Evolutionary conservation across 805 yeast genomes (phyloP), one percentile per base, ranked within the genome.

Genomic region (Suhomyces tanzawaensis): DNA sequence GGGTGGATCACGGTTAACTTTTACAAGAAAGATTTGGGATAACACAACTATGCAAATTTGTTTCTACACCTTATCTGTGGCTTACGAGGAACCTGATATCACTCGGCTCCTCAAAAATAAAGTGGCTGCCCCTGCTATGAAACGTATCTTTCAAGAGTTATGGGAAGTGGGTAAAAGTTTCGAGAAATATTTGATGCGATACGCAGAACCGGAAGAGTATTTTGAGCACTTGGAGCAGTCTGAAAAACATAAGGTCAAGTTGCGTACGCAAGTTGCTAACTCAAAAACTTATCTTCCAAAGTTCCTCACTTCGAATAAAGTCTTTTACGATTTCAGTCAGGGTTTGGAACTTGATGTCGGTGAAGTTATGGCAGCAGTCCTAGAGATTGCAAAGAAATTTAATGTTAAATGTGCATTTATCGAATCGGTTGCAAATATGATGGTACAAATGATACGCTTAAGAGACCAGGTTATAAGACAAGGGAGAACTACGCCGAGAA

Each of bases 321-420:
- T 39, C 4, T 41, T 45, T 13, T 50, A 45, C 26, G 44, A 47
- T 29, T 47, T 41, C 28, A 39, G 42, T 14, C 42, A 40, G 22
- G 48, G 48, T n/a, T 34, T 30, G n/a, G 42, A 40, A 25, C 24
- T 37, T 14, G 32, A 37, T 28, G 36, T 42, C 5, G 23, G 37
- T 9, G 7, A 9, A 5, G 7, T 13, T 14, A 25, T 24, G 4
- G 30, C 18, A 16, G 19, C 19, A 13, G 17, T 26, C 6, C 9
- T 25, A 27, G 19, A 24, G n/a, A 16, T 18, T 8, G 27, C 27
- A 7, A 21, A 9, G 7, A 7, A 7, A 21, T 7, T 21, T 7
- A 21, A 21, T 21, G 8, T 21, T 9, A 21, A 21, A 21, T 7
- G 8, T 21, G 8, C 23, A 9, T 21, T 7, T 21, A 7, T 21